These are phyloP conservation scores for Leccinum pellstonianum DNA, from an alignment of 768 basidiomycete genomes.

Conservation along the genomic window DNA sequence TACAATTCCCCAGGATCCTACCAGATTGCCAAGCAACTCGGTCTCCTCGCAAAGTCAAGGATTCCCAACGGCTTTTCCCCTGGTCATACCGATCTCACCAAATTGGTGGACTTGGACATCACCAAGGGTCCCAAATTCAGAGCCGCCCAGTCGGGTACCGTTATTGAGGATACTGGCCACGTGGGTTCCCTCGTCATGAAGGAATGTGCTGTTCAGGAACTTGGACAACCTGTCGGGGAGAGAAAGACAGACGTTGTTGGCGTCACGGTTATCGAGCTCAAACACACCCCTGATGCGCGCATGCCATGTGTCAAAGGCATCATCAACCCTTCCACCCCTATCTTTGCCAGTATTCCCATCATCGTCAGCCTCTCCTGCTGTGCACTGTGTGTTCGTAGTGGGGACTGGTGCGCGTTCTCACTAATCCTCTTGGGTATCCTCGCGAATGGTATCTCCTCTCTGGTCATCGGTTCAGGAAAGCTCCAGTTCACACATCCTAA, in stretches of 20 bases:
- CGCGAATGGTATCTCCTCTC: conserved; percentile 20
- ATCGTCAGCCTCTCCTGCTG: conserved; percentile 4
- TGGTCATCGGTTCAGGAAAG: conserved; percentile 20
- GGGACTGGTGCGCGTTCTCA: conserved; percentile 27
- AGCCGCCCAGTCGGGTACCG: neutral
- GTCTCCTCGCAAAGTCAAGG: conserved; percentile 18
- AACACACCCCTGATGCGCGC: neutral
- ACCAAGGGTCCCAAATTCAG: conserved; percentile 6
- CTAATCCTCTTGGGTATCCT: conserved; percentile 30
- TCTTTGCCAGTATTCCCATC: conserved; percentile 19
- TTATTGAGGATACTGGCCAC: conserved; percentile 5
- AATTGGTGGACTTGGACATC: neutral
- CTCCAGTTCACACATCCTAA: conserved; percentile 14
- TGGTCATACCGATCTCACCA: conserved; percentile 11
- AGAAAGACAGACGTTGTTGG: neutral
- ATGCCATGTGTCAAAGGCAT: neutral
- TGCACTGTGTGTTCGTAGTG: too few relatives aligned
- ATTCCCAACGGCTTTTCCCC: neutral
- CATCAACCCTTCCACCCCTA: neutral
- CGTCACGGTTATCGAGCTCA: conserved; percentile 3
- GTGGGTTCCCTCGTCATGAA: conserved; percentile 7
- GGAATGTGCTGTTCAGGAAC: neutral
- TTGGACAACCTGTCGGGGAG: neutral
- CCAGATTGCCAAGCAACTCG: conserved; percentile 25
- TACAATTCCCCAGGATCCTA: conserved; percentile 36